A percentile compares a stretch with the other conserved stretches of the same genome.
phyloP scores from a whole-genome alignment of 148 eudicot genomes.

The Drosera capensis region DNA sequence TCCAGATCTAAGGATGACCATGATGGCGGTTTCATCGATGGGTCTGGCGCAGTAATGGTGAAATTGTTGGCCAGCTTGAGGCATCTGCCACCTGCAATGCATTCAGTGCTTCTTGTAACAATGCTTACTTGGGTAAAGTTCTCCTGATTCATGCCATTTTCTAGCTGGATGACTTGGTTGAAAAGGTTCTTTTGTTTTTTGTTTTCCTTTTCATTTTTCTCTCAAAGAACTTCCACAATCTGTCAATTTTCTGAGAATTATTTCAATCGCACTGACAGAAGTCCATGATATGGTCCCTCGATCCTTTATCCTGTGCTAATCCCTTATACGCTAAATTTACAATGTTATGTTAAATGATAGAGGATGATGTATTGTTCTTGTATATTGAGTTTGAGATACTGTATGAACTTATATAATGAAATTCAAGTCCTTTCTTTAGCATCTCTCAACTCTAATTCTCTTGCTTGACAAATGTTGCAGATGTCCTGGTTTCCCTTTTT shows the following conservation, averaged over 20 bases:
- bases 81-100: conserved; percentile 81
- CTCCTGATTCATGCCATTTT: conserved; percentile 1
- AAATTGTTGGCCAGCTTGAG: conserved; percentile 82
- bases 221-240: no score
- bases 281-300: no score
- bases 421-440: not conserved
- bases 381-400: no score
- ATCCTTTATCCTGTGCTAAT: no score
- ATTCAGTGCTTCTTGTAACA: conserved; percentile 78
- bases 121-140: conserved; percentile 81
- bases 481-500: conserved; percentile 97
- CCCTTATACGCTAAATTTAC: no score
- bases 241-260: no score
- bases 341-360: no score
- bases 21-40: conserved; percentile 34
- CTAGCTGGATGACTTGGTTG: no score
- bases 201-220: not conserved
- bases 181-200: not conserved
- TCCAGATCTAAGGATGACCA: conserved; percentile 26
- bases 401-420: not conserved
- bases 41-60: conserved; percentile 77
- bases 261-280: no score
- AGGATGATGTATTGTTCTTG: no score
- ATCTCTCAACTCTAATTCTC: not conserved
- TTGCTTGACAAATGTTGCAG: conserved; percentile 27